Evolutionary conservation across 345 rosid genomes (phyloP), one percentile per base, ranked within the genome.

Genomic region (Conringia planisiliqua): DNA sequence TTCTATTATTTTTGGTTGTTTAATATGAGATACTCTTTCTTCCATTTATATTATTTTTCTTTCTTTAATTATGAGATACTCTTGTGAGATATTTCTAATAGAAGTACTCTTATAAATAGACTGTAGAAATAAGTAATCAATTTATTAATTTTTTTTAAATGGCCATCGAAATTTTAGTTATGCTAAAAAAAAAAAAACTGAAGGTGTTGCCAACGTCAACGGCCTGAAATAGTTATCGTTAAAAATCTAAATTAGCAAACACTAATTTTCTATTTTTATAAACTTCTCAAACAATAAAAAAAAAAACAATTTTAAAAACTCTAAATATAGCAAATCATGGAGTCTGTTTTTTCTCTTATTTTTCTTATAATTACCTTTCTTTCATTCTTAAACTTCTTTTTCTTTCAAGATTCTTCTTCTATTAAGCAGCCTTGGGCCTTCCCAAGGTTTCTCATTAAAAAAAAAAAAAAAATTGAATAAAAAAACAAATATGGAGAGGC

Each of bases 341-440:
- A n/a, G 10, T 51, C 5, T 7, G 47, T 61, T 32, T 60, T 30
- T 24, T 22, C 6, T 11, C 22, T 0, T 14, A 1, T 22, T 77
- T 35, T 5, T 47, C 51, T 56, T 70, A 64, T 77, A 77, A 64
- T 50, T 62, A 54, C 38, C 43, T 36, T 44, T 63, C 46, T 11
- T 46, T 57, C 46, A 38, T 64, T 70, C 54, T 55, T 71, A 64
- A 6, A 6, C 0, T 14, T 61, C 30, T 51, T 7, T 47, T 24
- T 51, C 29, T 26, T 50, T 50, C 58, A 42, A 64, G 6, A 7
- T 30, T 46, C 7, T 16, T 77, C 42, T 16, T 77, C 42, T 66
- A 66, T 54, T 75, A 79, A 81, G 82, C 86, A 81, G 68, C 82
- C 81, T 83, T 80, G 83, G 85, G 83, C 27, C 58, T 36, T 17